These are phyloP conservation scores for Gremmenia infestans DNA, from an alignment of 2,329 filamentous ascomycete genomes.

Conservation along the genomic window DNA sequence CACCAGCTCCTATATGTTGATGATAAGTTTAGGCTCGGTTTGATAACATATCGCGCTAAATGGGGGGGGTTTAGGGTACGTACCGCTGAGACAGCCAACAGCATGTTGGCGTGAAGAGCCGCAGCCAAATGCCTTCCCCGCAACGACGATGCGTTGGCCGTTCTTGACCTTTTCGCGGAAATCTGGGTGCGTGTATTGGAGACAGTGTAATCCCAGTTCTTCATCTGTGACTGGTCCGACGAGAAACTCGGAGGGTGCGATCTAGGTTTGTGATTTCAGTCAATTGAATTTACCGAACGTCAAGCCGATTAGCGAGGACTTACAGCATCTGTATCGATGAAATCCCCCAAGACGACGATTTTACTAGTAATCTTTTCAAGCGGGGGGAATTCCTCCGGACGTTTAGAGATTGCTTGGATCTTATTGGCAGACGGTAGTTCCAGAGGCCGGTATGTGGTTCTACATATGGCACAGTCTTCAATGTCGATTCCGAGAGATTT, in stretches of 20 bases:
- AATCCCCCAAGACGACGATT: slow-evolving; percentile 39
- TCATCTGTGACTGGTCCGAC: slow-evolving; percentile 30
- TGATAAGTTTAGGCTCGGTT: background rate
- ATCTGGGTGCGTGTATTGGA: slow-evolving; percentile 37
- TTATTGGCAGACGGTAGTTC: no score
- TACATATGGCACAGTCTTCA: no score
- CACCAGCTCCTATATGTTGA: slow-evolving; percentile 28
- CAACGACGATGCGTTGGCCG: slow-evolving; percentile 39
- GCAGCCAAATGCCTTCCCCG: slow-evolving; percentile 41
- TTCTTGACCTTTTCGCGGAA: slow-evolving; percentile 36
- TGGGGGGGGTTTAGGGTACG: slow-evolving; percentile 4
- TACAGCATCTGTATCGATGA: slow-evolving; percentile 41
- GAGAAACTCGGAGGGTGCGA: slow-evolving; percentile 38
- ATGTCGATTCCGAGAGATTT: no score
- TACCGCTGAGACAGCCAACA: slow-evolving; percentile 33
- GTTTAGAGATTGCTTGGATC: no score
- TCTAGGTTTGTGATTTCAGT: background rate
- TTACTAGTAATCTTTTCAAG: slow-evolving; percentile 29
- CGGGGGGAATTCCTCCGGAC: no score
- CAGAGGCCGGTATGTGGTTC: no score
- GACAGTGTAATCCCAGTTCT: slow-evolving; percentile 35
- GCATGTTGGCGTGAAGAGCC: slow-evolving; percentile 43
- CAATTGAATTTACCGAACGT: no score
- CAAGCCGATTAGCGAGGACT: slow-evolving; percentile 1
- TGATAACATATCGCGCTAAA: background rate